Evolutionary conservation across 148 eudicot genomes (phyloP), one percentile per base, ranked within the genome.

Genomic region (Pouteria glomerata): DNA sequence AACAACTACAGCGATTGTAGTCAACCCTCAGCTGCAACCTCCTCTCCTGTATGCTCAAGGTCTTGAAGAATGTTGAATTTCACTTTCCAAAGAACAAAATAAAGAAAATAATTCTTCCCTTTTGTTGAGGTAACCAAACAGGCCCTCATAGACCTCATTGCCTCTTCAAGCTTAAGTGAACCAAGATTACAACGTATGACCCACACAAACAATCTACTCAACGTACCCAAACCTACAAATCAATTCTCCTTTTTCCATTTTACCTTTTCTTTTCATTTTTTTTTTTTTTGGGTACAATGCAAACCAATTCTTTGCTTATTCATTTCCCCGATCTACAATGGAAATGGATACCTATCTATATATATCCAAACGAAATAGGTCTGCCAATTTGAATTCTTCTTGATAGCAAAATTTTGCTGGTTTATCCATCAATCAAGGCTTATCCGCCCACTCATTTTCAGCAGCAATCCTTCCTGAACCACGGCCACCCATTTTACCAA

Each of bases 381-480:
- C 66, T 61, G 72, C 77, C 72, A 68, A 58, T 45, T 60, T 7
- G 16, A 74, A 55, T 47, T 33, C 18, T 50, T 37, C 60, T 2
- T 2, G 59, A 21, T 41, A 10, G 33, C 61, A 72, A 6, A 31
- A n/a, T 66, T 24, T 26, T 23, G 4, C 33, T 57, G 37, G 15
- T 30, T 29, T n/a, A n/a, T n/a, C n/a, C n/a, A n/a, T n/a, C n/a
- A n/a, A 37, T 80, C 79, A 63, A 81, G 92, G 79, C 71, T 95
- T 95, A 74, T 90, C 97, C 13, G 83, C 73, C 67, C 77, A 82
- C 57, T 89, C 96, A 41, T 75, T 79, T 42, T 84, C 90, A 14
- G 76, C 78, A 37, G 75, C 76, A 61, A 90, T 73, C 75, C 94
- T 82, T 33, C 94, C 97, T 18, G 91, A 95, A 67, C 97, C 89